Conservation (phyloP, 345 rosid species). For the Gossypium arboreum region DNA sequence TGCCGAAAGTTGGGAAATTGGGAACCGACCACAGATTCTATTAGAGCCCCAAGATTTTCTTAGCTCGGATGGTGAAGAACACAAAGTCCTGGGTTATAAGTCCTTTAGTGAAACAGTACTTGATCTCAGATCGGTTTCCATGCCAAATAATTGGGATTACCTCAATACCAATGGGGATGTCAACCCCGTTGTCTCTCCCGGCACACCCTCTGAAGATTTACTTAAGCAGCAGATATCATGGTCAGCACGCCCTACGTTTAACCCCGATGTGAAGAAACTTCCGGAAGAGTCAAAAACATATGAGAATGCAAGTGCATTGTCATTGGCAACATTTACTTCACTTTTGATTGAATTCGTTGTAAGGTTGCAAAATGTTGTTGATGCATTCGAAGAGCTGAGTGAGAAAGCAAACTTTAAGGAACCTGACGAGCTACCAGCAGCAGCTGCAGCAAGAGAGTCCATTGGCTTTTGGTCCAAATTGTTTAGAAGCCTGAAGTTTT, state of each 20-base stretch:
- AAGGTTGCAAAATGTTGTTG: conserved; percentile 68
- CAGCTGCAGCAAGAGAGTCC: conserved; percentile 15
- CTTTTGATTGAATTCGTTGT: conserved; percentile 86
- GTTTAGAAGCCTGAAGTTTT: conserved; percentile 26
- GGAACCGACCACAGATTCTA: conserved; percentile 43
- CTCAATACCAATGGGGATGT: neutral
- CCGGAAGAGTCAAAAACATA: conserved; percentile 64
- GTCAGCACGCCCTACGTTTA: conserved; percentile 40
- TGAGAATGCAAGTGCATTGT: conserved; percentile 85
- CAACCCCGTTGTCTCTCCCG: conserved; percentile 20
- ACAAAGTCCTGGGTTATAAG: conserved; percentile 44
- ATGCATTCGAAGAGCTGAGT: conserved; percentile 65
- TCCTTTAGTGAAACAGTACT: conserved; percentile 76
- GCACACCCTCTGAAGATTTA: conserved; percentile 20
- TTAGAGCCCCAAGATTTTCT: conserved; percentile 52
- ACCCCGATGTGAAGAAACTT: conserved; percentile 22
- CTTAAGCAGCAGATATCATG: conserved; percentile 53
- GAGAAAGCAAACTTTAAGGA: conserved; percentile 64
- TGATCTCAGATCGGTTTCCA: conserved; percentile 39
- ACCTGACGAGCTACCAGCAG: conserved; percentile 30
- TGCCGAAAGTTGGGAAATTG: conserved; percentile 86
- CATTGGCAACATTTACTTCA: conserved; percentile 80
- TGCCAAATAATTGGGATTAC: conserved; percentile 26
- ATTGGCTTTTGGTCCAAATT: conserved; percentile 44
- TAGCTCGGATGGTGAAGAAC: conserved; percentile 42